Evolutionary conservation across 352 stramenopile species (phyloP), one percentile per base, ranked within the genome.

Genomic region (Globisporangium alternatum): DNA sequence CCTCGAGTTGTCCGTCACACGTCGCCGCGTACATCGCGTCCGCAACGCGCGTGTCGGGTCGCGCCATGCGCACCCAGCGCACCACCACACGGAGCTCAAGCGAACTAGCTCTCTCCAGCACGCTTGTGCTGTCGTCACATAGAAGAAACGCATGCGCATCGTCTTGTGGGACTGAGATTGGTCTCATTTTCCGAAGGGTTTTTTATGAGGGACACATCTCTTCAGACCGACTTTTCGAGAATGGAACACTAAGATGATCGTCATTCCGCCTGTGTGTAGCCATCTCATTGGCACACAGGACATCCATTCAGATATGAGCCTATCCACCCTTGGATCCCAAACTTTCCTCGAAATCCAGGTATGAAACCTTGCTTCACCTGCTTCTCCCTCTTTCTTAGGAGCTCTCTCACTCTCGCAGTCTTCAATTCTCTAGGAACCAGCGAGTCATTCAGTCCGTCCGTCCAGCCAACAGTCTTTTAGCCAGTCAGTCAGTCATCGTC

Each of bases 1-100:
- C 44, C 15, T 45, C 57, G 12, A 63, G 43, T 15, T 45, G 44
- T 2, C 44, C 31, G 21, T 1, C 13, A n/a, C 44, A 56, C 31
- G 44, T 44, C 43, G 57, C 57, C 7, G 43, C 44, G 47, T 47
- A 39, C 57, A 63, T 63, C 28, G 44, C 41, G 30, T 62, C 56
- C 15, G 56, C 41, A 25, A 51, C 56, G 9, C 43, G 39, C 25
- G 43, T 62, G 30, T 62, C 41, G 10, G 56, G 56, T n/a, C 56
- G 56, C 15, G 28, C 56, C 25, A 21, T 35, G 13, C 53, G 22
- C 28, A 62, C 56, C 56, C 56, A 60, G 25, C 25, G 25, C 25
- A 28, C 25, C 2, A 28, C 25, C 25, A 28, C 2, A 28, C 25
- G 25, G 25, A 2, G 25, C 25, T 28, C 25, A 28, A 28, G 25